Evolutionary conservation across 2,329 filamentous ascomycete species (phyloP).

Genomic region (Epichloe brachyelytri): DNA sequence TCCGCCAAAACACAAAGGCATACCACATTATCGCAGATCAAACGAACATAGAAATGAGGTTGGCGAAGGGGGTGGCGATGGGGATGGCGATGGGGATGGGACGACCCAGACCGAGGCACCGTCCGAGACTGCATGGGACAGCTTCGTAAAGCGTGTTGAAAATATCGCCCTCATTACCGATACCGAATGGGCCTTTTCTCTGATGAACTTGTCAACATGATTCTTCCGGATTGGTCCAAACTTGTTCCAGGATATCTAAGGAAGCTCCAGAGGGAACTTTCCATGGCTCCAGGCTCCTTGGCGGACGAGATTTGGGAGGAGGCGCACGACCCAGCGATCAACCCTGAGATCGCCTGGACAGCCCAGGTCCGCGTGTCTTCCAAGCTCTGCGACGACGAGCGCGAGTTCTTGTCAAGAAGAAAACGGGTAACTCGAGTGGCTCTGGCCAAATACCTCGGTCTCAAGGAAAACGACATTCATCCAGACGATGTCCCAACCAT

Average conservation of each 20-base stretch:
- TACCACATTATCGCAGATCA: neutral
- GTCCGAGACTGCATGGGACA: constrained; percentile 32
- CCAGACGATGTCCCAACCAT: constrained; percentile 88
- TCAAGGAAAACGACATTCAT: constrained; percentile 71
- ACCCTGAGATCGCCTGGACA: constrained; percentile 77
- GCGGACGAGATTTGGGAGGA: constrained; percentile 91
- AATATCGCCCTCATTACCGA: constrained; percentile 41
- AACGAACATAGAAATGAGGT: constrained; percentile 1
- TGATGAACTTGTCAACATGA: constrained; percentile 51
- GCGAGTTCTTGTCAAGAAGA: constrained; percentile 57
- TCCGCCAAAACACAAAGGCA: neutral
- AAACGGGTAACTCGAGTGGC: constrained; percentile 56
- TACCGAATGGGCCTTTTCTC: constrained; percentile 42
- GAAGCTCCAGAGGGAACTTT: constrained; percentile 80
- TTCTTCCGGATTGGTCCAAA: constrained; percentile 75
- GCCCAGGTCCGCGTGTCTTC: constrained; percentile 72
- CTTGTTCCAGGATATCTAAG: constrained; percentile 61
- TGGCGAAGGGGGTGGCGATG: constrained; percentile 8
- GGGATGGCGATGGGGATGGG: constrained; percentile 9
- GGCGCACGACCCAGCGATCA: constrained; percentile 67
- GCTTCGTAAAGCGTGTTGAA: constrained; percentile 34
- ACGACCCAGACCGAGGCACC: constrained; percentile 10
- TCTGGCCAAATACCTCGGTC: constrained; percentile 67
- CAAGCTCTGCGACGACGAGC: constrained; percentile 73
- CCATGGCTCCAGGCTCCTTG: constrained; percentile 74